phyloP scores from a whole-genome alignment of 2,329 filamentous ascomycete species.

The Aspergillus intermedius region DNA sequence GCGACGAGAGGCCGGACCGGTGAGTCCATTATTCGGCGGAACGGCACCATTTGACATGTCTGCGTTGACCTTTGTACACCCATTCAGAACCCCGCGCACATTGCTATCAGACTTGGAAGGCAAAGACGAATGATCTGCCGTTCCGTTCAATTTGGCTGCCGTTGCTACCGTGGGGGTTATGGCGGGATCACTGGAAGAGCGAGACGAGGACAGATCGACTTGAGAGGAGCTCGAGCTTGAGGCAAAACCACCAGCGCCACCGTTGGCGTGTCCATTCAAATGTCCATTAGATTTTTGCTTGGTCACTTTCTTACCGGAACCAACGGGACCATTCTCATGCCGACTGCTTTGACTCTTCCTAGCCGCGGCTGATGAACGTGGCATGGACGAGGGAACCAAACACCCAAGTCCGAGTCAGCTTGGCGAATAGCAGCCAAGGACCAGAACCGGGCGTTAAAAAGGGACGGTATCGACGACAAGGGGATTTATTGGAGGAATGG shows the following conservation, averaged over 20 bases:
- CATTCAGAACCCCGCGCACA: constrained; percentile 30
- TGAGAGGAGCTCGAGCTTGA: constrained; percentile 31
- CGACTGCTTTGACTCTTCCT: constrained; percentile 61
- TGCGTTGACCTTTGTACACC: constrained; percentile 27
- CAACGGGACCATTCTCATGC: constrained; percentile 83
- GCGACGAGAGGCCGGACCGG: constrained; percentile 24
- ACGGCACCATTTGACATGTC: constrained; percentile 28
- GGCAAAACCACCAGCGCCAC: constrained; percentile 25
- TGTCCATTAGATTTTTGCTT: constrained; percentile 53
- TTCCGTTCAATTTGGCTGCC: constrained; percentile 22
- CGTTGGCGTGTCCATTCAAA: constrained; percentile 46
- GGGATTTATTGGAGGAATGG: constrained; percentile 8
- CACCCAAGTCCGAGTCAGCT: constrained; percentile 41
- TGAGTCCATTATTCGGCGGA: constrained; percentile 24
- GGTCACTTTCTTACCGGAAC: constrained; percentile 63
- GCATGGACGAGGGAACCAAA: constrained; percentile 42
- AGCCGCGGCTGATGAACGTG: constrained; percentile 43
- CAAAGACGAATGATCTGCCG: constrained; percentile 16
- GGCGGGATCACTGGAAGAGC: constrained; percentile 33
- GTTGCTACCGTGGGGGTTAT: constrained; percentile 19
- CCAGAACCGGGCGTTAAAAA: constrained; percentile 34
- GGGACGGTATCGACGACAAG: constrained; percentile 15
- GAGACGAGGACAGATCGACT: constrained; percentile 34
- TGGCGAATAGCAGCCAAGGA: constrained; percentile 45
- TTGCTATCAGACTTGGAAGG: constrained; percentile 28